A percentile compares a stretch with the other conserved stretches of the same genome.
Evolutionary conservation across 352 stramenopile genomes (phyloP).

Genomic region (Pythium dissotocum): DNA sequence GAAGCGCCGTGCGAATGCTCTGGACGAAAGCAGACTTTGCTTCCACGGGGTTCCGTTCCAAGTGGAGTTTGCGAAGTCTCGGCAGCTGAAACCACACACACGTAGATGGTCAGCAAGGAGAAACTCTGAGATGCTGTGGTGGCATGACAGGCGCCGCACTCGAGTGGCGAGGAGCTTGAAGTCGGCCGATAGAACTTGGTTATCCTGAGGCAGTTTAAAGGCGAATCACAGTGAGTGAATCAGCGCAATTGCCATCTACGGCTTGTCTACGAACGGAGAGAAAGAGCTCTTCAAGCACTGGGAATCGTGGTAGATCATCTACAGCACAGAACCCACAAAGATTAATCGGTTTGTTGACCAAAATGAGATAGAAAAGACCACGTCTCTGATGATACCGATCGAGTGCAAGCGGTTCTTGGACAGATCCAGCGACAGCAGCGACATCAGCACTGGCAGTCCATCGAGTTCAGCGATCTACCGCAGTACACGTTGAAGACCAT

Average conservation of each 20-base stretch:
- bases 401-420: slow-evolving; percentile 48
- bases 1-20: slow-evolving; percentile 34
- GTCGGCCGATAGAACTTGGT: slow-evolving; percentile 49
- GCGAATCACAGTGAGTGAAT: too few relatives aligned
- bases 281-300: slow-evolving; percentile 52
- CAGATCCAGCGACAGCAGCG: slow-evolving; percentile 50
- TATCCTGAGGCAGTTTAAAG: slow-evolving; percentile 33
- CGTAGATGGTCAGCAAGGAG: too few relatives aligned
- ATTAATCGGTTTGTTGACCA: too few relatives aligned
- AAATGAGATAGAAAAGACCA: background rate
- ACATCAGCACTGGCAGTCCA: slow-evolving; percentile 42
- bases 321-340: background rate
- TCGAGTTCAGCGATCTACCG: slow-evolving; percentile 45
- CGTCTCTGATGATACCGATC: slow-evolving; percentile 33
- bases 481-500: background rate
- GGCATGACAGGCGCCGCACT: slow-evolving; percentile 14
- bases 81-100: slow-evolving; percentile 33
- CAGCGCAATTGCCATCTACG: too few relatives aligned
- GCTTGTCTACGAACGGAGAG: slow-evolving; percentile 34
- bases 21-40: slow-evolving; percentile 18
- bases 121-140: too few relatives aligned
- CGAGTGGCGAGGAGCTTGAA: slow-evolving; percentile 38
- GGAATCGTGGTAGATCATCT: slow-evolving; percentile 43
- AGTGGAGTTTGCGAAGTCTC: slow-evolving; percentile 47
- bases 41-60: slow-evolving; percentile 41